phyloP scores from a whole-genome alignment of 192 early-diverging fungal genomes.

The Phlyctochytrium planicorne region DNA sequence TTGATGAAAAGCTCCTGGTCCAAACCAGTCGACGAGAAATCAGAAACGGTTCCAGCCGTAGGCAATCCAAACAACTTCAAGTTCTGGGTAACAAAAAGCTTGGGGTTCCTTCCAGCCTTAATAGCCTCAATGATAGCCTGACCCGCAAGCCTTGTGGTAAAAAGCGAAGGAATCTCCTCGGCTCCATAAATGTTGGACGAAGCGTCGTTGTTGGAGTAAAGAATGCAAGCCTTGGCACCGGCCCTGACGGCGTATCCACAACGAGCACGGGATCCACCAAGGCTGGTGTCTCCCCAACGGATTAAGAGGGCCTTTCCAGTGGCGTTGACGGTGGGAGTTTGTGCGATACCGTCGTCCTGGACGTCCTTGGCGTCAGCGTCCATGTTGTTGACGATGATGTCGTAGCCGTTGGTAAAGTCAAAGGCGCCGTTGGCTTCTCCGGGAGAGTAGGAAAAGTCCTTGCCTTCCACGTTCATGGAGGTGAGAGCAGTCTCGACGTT shows the following conservation, averaged over 20 bases:
- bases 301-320: constrained; percentile 38
- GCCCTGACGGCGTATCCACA: constrained; percentile 24
- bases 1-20: constrained; percentile 66
- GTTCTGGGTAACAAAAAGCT: constrained; percentile 47
- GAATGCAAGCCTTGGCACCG: constrained; percentile 33
- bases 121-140: constrained; percentile 21
- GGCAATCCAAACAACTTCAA: constrained; percentile 42
- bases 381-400: constrained; percentile 25
- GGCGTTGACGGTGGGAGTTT: constrained; percentile 8
- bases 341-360: constrained; percentile 24
- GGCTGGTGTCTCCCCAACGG: constrained; percentile 27
- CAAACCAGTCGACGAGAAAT: constrained; percentile 74
- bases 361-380: constrained; percentile 27
- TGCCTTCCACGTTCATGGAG: constrained; percentile 14
- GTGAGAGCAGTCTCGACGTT: constrained; percentile 11
- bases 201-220: constrained; percentile 28
- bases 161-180: constrained; percentile 16
- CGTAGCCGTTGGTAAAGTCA: constrained; percentile 9
- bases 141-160: constrained; percentile 12
- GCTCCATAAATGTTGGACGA: constrained; percentile 26
- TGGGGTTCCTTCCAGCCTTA: constrained; percentile 27
- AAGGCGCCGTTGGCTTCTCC: background rate
- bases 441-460: background rate
- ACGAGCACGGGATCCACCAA: constrained; percentile 7
- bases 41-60: constrained; percentile 62